phyloP scores from a whole-genome alignment of 2,329 filamentous ascomycete genomes.

The Xylariaceae sp. region DNA sequence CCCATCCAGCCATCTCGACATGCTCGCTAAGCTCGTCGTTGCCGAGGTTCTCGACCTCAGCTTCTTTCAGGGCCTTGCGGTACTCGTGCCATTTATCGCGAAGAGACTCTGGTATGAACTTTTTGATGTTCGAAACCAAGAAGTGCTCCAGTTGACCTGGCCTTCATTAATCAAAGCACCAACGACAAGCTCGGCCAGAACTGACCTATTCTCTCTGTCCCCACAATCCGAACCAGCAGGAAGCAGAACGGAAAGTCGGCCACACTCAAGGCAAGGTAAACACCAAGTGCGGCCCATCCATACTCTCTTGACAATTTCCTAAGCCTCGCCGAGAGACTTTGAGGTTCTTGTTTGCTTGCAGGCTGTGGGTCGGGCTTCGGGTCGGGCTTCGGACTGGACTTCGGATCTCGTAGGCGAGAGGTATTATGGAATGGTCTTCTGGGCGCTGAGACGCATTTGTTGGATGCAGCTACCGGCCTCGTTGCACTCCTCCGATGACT shows the following conservation, averaged over 20 bases:
- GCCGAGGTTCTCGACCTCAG: slow-evolving; percentile 35
- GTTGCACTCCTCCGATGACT: slow-evolving; percentile 9
- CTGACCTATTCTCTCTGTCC: slow-evolving; percentile 77
- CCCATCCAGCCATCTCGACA: slow-evolving; percentile 48
- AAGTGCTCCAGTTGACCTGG: slow-evolving; percentile 57
- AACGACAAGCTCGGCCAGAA: neutral
- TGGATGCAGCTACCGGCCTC: slow-evolving; percentile 6
- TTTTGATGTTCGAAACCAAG: slow-evolving; percentile 53
- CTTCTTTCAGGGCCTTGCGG: slow-evolving; percentile 38
- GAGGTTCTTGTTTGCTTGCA: slow-evolving; percentile 10
- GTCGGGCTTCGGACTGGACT: slow-evolving; percentile 10
- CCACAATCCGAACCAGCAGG: slow-evolving; percentile 71
- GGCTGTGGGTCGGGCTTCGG: neutral
- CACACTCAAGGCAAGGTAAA: slow-evolving; percentile 76
- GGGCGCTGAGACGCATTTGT: slow-evolving; percentile 8
- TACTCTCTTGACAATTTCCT: slow-evolving; percentile 87
- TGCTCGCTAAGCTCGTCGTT: slow-evolving; percentile 36
- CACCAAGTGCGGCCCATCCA: slow-evolving; percentile 86
- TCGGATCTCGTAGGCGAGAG: slow-evolving; percentile 17
- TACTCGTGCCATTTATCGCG: slow-evolving; percentile 45
- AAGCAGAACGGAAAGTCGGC: slow-evolving; percentile 96
- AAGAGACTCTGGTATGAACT: slow-evolving; percentile 51
- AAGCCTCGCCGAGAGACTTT: slow-evolving; percentile 60
- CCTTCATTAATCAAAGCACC: neutral
- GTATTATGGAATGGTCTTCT: slow-evolving; percentile 22